Evolutionary conservation across 2,329 filamentous ascomycete genomes (phyloP).

Genomic region (Hirsutella thompsonii): DNA sequence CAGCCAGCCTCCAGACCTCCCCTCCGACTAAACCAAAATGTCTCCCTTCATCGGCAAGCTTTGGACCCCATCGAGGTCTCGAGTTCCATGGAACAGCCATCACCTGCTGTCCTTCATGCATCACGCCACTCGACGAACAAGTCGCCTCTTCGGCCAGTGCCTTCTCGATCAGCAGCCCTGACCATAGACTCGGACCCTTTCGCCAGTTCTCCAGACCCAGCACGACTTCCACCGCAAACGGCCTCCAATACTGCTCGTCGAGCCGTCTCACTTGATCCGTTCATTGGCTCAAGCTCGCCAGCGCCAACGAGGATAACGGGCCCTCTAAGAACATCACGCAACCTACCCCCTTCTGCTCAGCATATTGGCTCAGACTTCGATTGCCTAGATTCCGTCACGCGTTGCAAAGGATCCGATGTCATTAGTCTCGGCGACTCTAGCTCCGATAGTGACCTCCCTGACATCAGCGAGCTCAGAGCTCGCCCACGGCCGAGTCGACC

Average conservation of each 20-base stretch:
- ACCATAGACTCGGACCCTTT: slow-evolving; percentile 18
- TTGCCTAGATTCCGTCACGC: neutral
- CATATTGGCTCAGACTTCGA: neutral
- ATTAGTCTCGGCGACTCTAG: slow-evolving; percentile 23
- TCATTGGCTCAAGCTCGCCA: slow-evolving; percentile 5
- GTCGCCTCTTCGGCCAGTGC: neutral
- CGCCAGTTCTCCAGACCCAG: slow-evolving; percentile 17
- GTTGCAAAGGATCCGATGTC: slow-evolving; percentile 5
- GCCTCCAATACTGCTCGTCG: neutral
- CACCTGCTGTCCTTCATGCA: too few relatives aligned
- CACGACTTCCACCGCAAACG: neutral
- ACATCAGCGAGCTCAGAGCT: slow-evolving; percentile 27
- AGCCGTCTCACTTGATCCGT: slow-evolving; percentile 7
- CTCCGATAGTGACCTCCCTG: slow-evolving; percentile 36
- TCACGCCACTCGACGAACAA: neutral
- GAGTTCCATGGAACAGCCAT: slow-evolving; percentile 16
- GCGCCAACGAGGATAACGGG: neutral
- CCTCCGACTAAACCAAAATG: neutral
- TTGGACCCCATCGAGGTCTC: slow-evolving; percentile 22
- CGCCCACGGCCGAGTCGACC: slow-evolving; percentile 6
- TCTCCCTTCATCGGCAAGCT: neutral
- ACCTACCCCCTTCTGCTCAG: neutral
- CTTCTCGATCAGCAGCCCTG: slow-evolving; percentile 1
- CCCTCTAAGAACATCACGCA: too few relatives aligned
- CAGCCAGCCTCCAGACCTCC: neutral